Evolutionary conservation across 441 rosid genomes (phyloP).

Genomic region (Populus hybrid): DNA sequence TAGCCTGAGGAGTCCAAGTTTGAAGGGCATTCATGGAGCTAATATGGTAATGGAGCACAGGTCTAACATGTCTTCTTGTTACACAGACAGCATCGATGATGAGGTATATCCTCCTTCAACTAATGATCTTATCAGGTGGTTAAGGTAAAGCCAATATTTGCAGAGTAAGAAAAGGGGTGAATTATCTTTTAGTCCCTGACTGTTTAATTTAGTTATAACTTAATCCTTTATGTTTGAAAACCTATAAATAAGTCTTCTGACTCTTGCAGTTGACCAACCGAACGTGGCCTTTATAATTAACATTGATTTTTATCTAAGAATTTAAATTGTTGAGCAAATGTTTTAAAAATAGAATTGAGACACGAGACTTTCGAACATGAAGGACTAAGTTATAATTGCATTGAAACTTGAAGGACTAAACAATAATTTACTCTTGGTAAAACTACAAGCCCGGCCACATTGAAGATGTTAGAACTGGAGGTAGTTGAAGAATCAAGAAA

Average conservation of each 20-base stretch:
- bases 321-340: no score
- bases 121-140: constrained; percentile 56
- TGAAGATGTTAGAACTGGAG: not conserved
- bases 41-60: constrained; percentile 47
- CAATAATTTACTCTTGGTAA: not conserved
- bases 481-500: not conserved
- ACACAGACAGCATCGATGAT: constrained; percentile 43
- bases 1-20: constrained; percentile 67
- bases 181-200: not conserved
- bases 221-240: not conserved
- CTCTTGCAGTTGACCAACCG: not conserved
- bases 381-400: not conserved
- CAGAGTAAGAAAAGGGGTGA: not conserved
- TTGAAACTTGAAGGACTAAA: not conserved
- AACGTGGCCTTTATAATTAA: not conserved
- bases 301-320: not conserved
- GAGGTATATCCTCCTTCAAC: constrained; percentile 62
- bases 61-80: constrained; percentile 60
- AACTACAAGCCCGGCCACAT: not conserved
- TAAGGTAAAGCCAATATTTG: constrained; percentile 36
- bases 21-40: constrained; percentile 50
- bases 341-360: not conserved
- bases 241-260: not conserved
- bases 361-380: not conserved
- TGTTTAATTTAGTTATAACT: not conserved